Evolutionary conservation across 2,329 filamentous ascomycete species (phyloP), one percentile per base, ranked within the genome.

Genomic region (Anthostomella pinea): DNA sequence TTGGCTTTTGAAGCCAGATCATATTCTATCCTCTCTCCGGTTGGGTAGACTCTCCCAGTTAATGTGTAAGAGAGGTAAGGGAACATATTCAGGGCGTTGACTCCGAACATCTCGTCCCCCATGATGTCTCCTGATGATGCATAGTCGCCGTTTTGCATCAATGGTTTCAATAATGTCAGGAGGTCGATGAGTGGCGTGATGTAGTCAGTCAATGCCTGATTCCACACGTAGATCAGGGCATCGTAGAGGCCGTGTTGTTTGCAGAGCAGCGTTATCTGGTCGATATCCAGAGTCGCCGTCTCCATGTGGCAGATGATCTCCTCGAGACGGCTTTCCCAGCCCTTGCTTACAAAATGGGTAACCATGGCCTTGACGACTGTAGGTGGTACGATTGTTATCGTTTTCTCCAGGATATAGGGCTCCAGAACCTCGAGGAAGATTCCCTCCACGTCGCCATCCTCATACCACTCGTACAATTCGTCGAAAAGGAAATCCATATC

Each of bases 171-270:
- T n/a, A 96, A 69, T 10, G 77, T 69, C 31, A 95, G 68, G 2
- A 98, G 75, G 43, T 96, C 89, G 49, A 88, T 83, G 38, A 97
- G 70, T 1, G 93, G 91, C 2, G 90, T 94, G 44, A 96, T 82
- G 54, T 94, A 96, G 62, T 98, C 94, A 44, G 73, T 70, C 18
- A 98, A 69, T 3, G 88, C 89, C 60, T 87, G 84, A 43, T 95
- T 97, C 93, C 93, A 98, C 37, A 98, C 86, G 59, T 97, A 96
- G 27, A 94, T 89, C 38, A 96, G 77, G 2, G 93, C 94, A 63
- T 98, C 94, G 57, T 96, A 98, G 4, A 98, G 75, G 48, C 85
- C 80, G 60, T 97, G 83, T 57, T 91, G 84, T 60, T 93, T 95
- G 72, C 93, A 98, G 16, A 98, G 71, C 9, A 77, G 76, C 0